Evolutionary conservation across 352 stramenopile species (phyloP).

Genomic region (Globisporangium spinosum): DNA sequence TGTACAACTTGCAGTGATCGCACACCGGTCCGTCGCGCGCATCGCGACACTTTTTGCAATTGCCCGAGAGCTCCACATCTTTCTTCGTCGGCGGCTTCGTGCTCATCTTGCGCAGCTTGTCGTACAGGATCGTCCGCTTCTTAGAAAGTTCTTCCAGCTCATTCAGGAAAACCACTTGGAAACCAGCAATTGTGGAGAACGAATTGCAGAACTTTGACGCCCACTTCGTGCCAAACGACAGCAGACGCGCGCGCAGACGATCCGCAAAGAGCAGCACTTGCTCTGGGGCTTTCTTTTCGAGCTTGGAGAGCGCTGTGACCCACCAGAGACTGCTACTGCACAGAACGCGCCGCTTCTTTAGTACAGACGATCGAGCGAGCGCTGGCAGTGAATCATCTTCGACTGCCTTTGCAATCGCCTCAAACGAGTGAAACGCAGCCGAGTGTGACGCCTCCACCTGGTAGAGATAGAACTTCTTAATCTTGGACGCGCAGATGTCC

Average conservation of each 20-base stretch:
- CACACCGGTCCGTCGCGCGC: conserved; percentile 51
- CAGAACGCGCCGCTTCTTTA: conserved; percentile 21
- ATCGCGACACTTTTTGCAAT: conserved; percentile 63
- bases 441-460: conserved; percentile 39
- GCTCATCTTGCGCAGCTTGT: conserved; percentile 41
- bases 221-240: conserved; percentile 45
- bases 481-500: conserved; percentile 26
- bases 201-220: conserved; percentile 36
- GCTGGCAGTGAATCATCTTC: conserved; percentile 9
- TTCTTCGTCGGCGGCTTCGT: conserved; percentile 28
- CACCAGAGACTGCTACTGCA: conserved; percentile 47
- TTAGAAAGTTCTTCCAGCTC: conserved; percentile 47
- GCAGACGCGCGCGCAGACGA: conserved; percentile 42
- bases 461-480: conserved; percentile 42
- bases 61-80: conserved; percentile 60
- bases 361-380: not conserved
- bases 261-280: conserved; percentile 30
- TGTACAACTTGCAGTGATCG: conserved; percentile 62
- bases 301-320: conserved; percentile 33
- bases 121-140: conserved; percentile 28
- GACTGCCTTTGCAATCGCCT: conserved; percentile 12
- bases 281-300: conserved; percentile 25
- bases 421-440: conserved; percentile 22
- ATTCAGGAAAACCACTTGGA: conserved; percentile 45
- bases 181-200: conserved; percentile 39